Evolutionary conservation across 495 filamentous ascomycete species (phyloP), one percentile per base, ranked within the genome.

Genomic region (Haplographium delicatum): DNA sequence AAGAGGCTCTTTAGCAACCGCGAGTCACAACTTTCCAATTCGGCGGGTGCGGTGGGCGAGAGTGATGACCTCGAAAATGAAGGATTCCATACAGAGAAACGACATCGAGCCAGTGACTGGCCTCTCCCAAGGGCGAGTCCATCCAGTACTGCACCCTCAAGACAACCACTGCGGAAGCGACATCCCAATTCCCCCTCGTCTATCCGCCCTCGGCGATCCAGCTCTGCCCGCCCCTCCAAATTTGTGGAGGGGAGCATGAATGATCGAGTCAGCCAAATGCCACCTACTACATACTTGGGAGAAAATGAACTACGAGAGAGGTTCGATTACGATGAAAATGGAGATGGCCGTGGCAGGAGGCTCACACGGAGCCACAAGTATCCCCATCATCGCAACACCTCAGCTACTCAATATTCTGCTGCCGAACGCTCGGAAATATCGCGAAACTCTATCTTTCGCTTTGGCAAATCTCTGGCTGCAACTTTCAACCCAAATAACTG

Each of bases 171-270:
- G 16, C 20, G 43, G 41, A 37, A 26, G 22, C 55, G 51, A 55
- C 58, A 62, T 44, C 49, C 44, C 37, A 51, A 50, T 35, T 47
- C 47, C 13, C 41, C 59, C 30, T 59, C 61, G 50, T 56, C 61
- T 30, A 31, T 15, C 57, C 56, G 41, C 48, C 58, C 55, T 35
- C 34, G 41, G 50, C 27, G 43, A 56, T 35, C 25, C 49, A 56
- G 49, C 9, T 53, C 51, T 31, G 58, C 46, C 35, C 78, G 81
- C 8, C 71, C 72, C 11, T 84, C 81, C 7, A 72, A 78, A 24
- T 90, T 90, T 58, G 64, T 83, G 4, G 86, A 90, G 58, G 86
- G 82, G 2, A 85, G 76, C 47, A 89, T 90, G 85, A 85, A 81
- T 61, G 85, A 90, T 62, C 79, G 83, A 50, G 72, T 76, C 15